Percentiles rank a stretch among this genome's conserved stretches.
phyloP scores from a whole-genome alignment of 805 yeast genomes.

The Wickerhamiella azyma region DNA sequence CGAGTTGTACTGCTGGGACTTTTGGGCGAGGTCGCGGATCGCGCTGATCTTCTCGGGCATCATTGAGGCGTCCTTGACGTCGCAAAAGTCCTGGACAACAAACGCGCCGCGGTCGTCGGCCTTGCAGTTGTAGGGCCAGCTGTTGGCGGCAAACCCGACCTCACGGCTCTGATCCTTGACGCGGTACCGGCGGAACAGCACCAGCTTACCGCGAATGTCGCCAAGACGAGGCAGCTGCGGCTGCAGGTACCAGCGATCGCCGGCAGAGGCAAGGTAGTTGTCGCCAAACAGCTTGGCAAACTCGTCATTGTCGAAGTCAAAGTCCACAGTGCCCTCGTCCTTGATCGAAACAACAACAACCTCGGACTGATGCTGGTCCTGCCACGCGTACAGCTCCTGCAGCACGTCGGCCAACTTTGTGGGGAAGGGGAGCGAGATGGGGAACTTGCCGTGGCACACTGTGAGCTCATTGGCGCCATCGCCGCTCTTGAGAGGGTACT shows the following conservation, averaged over 20 bases:
- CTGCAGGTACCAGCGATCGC: conserved; percentile 47
- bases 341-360: conserved; percentile 54
- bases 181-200: conserved; percentile 62
- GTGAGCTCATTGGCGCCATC: conserved; percentile 35
- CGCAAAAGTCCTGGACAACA: conserved; percentile 65
- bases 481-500: conserved; percentile 9
- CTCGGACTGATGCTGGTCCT: conserved; percentile 41
- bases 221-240: conserved; percentile 43
- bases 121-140: conserved; percentile 53
- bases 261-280: conserved; percentile 35
- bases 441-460: conserved; percentile 65
- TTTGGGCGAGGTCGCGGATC: conserved; percentile 41
- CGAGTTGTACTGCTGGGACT: conserved; percentile 38
- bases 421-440: conserved; percentile 48
- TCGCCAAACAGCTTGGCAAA: conserved; percentile 51
- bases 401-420: conserved; percentile 39
- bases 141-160: conserved; percentile 54
- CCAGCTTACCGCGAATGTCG: conserved; percentile 51
- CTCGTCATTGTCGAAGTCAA: conserved; percentile 52
- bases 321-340: conserved; percentile 56
- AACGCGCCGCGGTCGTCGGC: conserved; percentile 50
- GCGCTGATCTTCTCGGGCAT: conserved; percentile 42
- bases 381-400: conserved; percentile 45
- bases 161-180: conserved; percentile 31
- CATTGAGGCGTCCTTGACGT: conserved; percentile 38